Evolutionary conservation across 208 protist genomes (phyloP).

Genomic region (Crithidia thermophila): DNA sequence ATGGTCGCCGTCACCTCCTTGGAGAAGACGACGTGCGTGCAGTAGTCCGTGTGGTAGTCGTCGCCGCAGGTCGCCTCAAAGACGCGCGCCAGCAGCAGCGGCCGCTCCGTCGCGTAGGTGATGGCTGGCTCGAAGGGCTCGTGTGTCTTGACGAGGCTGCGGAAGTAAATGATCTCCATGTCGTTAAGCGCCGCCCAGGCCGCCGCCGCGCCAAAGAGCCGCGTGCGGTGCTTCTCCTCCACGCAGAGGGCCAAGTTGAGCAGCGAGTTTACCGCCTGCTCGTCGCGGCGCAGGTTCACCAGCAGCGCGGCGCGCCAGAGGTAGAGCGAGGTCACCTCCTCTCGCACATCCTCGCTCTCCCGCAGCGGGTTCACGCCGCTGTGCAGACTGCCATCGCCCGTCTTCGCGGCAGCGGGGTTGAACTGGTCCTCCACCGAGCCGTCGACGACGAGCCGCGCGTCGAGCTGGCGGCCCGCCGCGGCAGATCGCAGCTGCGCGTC

Average conservation of each 20-base stretch:
- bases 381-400: conserved; percentile 35
- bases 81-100: conserved; percentile 66
- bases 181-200: conserved; percentile 82
- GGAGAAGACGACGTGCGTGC: conserved; percentile 72
- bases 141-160: conserved; percentile 64
- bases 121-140: conserved; percentile 44
- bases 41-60: conserved; percentile 63
- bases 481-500: conserved; percentile 38
- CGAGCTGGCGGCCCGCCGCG: conserved; percentile 39
- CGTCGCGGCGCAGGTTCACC: conserved; percentile 74
- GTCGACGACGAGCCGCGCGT: conserved; percentile 30
- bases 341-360: conserved; percentile 46
- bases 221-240: conserved; percentile 42
- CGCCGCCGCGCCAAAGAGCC: conserved; percentile 57
- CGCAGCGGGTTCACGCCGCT: conserved; percentile 59
- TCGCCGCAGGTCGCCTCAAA: conserved; percentile 53
- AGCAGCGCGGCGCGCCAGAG: conserved; percentile 82
- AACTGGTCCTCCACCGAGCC: conserved; percentile 30
- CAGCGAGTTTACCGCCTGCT: conserved; percentile 62
- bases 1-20: conserved; percentile 79
- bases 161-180: conserved; percentile 86
- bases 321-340: conserved; percentile 66
- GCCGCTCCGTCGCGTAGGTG: conserved; percentile 52
- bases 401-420: conserved; percentile 36
- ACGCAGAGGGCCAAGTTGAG: conserved; percentile 65